Evolutionary conservation across 768 basidiomycete species (phyloP).

Genomic region (Leucosporidium creatinivorum): DNA sequence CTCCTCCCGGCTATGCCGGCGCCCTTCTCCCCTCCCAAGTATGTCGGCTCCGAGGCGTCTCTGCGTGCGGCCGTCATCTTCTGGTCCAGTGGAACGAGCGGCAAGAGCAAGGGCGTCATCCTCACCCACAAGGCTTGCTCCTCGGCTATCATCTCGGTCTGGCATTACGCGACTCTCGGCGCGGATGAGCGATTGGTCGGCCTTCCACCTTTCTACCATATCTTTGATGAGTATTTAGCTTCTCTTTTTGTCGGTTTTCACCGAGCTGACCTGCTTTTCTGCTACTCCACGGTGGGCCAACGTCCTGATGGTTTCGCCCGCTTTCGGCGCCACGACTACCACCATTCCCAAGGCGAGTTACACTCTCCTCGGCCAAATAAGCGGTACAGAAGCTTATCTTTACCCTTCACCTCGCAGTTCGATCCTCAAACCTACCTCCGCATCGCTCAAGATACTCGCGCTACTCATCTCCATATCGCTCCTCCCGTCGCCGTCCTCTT

Average conservation of each 20-base stretch:
- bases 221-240: background rate
- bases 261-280: background rate
- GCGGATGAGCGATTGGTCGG: constrained; percentile 33
- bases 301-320: constrained; percentile 30
- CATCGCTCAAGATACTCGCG: constrained; percentile 33
- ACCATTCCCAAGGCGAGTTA: constrained; percentile 30
- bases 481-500: constrained; percentile 39
- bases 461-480: constrained; percentile 39
- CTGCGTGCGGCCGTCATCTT: constrained; percentile 37
- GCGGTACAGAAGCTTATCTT: background rate
- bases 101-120: constrained; percentile 39
- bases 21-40: constrained; percentile 18
- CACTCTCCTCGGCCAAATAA: background rate
- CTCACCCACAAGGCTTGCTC: constrained; percentile 35
- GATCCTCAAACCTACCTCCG: constrained; percentile 35
- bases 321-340: constrained; percentile 34
- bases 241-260: background rate
- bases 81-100: constrained; percentile 38
- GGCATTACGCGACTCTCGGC: constrained; percentile 31
- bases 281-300: constrained; percentile 27
- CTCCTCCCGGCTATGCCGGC: constrained; percentile 16
- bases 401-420: constrained; percentile 17
- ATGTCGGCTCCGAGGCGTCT: constrained; percentile 18
- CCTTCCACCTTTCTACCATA: constrained; percentile 37
- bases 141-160: constrained; percentile 28